Conservation (phyloP, 768 basidiomycete species). For the Cystobasidium tubakii region DNA sequence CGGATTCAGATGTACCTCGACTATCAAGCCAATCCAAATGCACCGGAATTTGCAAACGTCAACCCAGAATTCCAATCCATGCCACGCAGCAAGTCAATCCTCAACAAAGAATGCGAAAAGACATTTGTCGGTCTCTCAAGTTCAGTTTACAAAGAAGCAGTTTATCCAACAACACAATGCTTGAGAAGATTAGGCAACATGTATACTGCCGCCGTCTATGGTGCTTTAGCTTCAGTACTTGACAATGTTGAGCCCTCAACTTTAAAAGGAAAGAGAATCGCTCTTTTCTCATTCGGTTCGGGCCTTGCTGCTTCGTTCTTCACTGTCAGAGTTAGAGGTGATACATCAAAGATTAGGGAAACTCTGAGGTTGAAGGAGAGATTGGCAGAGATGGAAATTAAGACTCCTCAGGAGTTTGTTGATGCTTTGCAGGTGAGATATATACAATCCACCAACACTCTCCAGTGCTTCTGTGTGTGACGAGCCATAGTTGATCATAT, state of each 20-base stretch:
- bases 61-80: conserved; percentile 61
- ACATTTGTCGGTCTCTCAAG: conserved; percentile 78
- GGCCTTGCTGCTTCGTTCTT: conserved; percentile 96
- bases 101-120: conserved; percentile 95
- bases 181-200: conserved; percentile 92
- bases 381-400: conserved; percentile 77
- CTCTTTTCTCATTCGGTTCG: conserved; percentile 92
- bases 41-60: conserved; percentile 59
- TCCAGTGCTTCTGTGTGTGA: neutral
- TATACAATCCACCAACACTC: neutral
- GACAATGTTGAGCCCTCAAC: conserved; percentile 64
- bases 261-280: conserved; percentile 74
- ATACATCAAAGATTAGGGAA: conserved; percentile 69
- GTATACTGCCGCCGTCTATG: conserved; percentile 95
- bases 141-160: conserved; percentile 64
- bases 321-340: conserved; percentile 76
- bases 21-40: conserved; percentile 71
- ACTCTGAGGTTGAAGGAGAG: conserved; percentile 76
- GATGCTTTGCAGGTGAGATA: conserved; percentile 58
- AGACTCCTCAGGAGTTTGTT: conserved; percentile 85
- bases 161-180: conserved; percentile 75
- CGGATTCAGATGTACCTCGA: conserved; percentile 68
- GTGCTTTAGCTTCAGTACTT: conserved; percentile 81
- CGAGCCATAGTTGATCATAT: neutral
- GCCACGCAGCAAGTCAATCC: conserved; percentile 66